Conservation (phyloP, 345 rosid genomes). For the Cardamine resedifolia region DNA sequence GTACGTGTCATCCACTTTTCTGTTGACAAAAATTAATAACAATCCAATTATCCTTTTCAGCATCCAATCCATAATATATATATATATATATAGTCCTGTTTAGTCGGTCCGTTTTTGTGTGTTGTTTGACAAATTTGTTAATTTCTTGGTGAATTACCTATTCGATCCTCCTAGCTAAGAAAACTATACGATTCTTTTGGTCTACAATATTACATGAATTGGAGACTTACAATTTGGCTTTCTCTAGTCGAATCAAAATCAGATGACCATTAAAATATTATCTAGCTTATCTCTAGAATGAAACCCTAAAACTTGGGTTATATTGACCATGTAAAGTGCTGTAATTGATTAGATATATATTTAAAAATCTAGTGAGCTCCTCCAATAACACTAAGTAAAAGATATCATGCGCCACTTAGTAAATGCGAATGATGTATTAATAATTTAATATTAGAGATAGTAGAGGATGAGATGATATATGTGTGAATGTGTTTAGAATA, state of each 20-base stretch:
- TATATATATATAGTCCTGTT: not conserved
- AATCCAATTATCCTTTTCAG: conserved; percentile 20
- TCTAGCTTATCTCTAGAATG: not conserved
- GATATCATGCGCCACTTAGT: conserved; percentile 32
- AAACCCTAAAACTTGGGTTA: conserved; percentile 22
- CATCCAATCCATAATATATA: conserved; percentile 17
- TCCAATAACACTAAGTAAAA: conserved; percentile 27
- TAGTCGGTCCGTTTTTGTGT: conserved; percentile 25
- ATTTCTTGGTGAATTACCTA: not conserved
- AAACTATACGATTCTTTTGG: not conserved
- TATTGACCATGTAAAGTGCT: conserved; percentile 13
- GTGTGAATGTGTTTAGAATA: conserved; percentile 19
- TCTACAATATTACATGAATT: not conserved
- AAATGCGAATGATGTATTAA: conserved; percentile 16
- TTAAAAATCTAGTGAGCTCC: conserved; percentile 8
- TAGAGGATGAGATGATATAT: not conserved
- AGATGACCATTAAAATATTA: not conserved
- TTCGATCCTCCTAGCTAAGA: not conserved
- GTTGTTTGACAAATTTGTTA: conserved; percentile 14
- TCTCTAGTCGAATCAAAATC: not conserved
- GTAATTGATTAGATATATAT: not conserved
- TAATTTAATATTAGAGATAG: conserved; percentile 13
- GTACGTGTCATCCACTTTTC: conserved; percentile 39
- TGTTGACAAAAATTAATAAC: conserved; percentile 23
- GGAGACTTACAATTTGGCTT: not conserved